Conservation (phyloP, 2,329 filamentous ascomycete genomes). For the Phyllosticta citriasiana region DNA sequence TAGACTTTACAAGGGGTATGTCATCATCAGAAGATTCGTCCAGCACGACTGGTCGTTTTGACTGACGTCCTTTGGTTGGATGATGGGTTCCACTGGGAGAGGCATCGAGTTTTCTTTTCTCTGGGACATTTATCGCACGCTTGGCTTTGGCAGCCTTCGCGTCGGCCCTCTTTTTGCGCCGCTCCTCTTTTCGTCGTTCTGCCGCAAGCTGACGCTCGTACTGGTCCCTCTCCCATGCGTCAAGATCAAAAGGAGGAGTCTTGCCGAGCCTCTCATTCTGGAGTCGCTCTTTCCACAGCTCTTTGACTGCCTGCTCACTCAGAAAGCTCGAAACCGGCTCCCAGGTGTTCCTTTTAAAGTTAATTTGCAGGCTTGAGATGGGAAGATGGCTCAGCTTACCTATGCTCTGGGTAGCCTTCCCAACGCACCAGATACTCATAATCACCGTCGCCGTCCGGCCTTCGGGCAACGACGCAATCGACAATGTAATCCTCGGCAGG, state of each 20-base stretch:
- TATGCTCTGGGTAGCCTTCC: conserved; percentile 45
- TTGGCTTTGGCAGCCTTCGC: not conserved
- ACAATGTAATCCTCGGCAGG: conserved; percentile 14
- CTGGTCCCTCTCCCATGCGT: not conserved
- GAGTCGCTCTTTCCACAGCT: not conserved
- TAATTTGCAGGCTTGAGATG: not conserved
- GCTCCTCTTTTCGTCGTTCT: not conserved
- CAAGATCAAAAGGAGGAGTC: not conserved
- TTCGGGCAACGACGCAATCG: conserved; percentile 19
- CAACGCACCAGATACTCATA: conserved; percentile 53
- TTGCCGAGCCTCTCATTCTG: not conserved
- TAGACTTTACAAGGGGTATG: not conserved
- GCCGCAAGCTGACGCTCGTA: not conserved
- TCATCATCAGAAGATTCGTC: not conserved
- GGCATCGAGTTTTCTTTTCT: not conserved
- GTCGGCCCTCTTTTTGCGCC: not conserved
- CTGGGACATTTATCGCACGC: not conserved
- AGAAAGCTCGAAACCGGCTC: not conserved
- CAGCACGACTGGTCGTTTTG: not conserved
- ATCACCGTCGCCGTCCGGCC: conserved; percentile 29
- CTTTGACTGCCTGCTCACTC: not conserved
- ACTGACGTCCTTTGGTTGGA: not conserved
- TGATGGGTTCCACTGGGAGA: not conserved
- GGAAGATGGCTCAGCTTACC: conserved; percentile 13
- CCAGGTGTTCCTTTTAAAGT: not conserved